These are phyloP conservation scores for Platanthera guangdongensis DNA, from an alignment of 106 monocot genomes.

Conservation along the genomic window DNA sequence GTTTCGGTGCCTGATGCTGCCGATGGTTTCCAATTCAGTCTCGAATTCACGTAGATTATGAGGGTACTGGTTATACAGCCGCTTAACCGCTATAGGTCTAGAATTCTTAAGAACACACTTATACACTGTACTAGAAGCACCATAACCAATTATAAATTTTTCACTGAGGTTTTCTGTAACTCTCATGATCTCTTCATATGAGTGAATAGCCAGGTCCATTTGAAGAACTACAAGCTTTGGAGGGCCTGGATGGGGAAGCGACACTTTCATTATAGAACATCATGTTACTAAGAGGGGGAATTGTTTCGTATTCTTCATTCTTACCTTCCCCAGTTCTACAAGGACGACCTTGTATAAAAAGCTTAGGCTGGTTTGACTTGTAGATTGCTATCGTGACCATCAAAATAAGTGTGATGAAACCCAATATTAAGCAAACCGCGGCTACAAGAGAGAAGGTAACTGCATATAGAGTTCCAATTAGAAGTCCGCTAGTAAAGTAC, in stretches of 20 bases:
- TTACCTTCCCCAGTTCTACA: conserved; percentile 32
- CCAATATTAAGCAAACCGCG: conserved; percentile 49
- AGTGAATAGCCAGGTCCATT: conserved; percentile 90
- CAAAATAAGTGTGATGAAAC: conserved; percentile 38
- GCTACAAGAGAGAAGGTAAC: conserved; percentile 41
- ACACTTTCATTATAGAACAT: background rate
- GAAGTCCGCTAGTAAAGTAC: background rate
- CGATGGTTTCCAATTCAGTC: conserved; percentile 82
- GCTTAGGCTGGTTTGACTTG: conserved; percentile 39
- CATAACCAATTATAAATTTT: conserved; percentile 84
- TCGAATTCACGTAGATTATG: conserved; percentile 79
- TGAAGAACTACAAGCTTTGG: conserved; percentile 85
- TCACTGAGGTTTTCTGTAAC: conserved; percentile 83
- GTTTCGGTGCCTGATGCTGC: conserved; percentile 89
- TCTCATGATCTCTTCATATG: conserved; percentile 90
- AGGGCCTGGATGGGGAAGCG: conserved; percentile 31
- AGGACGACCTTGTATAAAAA: conserved; percentile 28
- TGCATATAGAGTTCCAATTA: conserved; percentile 20
- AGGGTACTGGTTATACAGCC: conserved; percentile 56
- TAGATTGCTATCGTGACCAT: conserved; percentile 47
- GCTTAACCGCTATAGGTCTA: conserved; percentile 75
- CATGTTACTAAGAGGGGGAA: background rate
- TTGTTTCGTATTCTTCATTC: background rate
- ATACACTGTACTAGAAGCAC: conserved; percentile 92
- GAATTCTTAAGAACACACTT: conserved; percentile 72